These are phyloP conservation scores for Pisolithus marmoratus DNA, from an alignment of 768 basidiomycete species.

Conservation along the genomic window DNA sequence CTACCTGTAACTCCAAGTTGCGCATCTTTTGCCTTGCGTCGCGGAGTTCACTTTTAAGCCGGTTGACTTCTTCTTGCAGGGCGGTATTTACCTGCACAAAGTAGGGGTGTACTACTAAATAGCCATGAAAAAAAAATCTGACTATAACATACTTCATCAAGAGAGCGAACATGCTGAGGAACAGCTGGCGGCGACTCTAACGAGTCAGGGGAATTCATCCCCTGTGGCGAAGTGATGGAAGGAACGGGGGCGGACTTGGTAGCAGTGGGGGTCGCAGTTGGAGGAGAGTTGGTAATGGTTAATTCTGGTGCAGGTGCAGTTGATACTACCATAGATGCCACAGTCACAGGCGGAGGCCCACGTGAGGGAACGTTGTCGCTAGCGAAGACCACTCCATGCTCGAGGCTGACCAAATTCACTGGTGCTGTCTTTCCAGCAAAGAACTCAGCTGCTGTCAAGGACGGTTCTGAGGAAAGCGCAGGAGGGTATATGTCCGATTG, in stretches of 20 bases:
- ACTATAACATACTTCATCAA: slow-evolving; percentile 27
- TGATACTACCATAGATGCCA: slow-evolving; percentile 13
- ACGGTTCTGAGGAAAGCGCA: slow-evolving; percentile 75
- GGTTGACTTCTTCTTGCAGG: slow-evolving; percentile 54
- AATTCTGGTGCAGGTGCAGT: slow-evolving; percentile 33
- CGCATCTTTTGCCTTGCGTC: slow-evolving; percentile 80
- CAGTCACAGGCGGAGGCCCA: slow-evolving; percentile 19
- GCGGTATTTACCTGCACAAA: slow-evolving; percentile 12
- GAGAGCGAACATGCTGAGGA: not conserved
- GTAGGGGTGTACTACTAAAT: not conserved
- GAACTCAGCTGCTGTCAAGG: slow-evolving; percentile 79
- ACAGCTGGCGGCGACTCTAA: slow-evolving; percentile 9
- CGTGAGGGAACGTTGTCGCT: slow-evolving; percentile 23
- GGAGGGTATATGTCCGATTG: slow-evolving; percentile 97
- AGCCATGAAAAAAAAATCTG: not conserved
- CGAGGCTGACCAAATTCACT: slow-evolving; percentile 77
- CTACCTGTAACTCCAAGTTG: slow-evolving; percentile 78
- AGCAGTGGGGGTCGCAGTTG: slow-evolving; percentile 15
- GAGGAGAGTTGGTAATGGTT: slow-evolving; percentile 5
- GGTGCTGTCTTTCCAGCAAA: slow-evolving; percentile 77
- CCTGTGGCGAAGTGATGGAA: slow-evolving; percentile 10
- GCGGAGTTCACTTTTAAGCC: slow-evolving; percentile 59
- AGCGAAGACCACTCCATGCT: slow-evolving; percentile 50
- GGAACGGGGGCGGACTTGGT: slow-evolving; percentile 29
- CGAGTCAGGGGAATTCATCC: slow-evolving; percentile 5